Evolutionary conservation across 345 rosid genomes (phyloP).

Genomic region (Crucihimalaya himalaica): DNA sequence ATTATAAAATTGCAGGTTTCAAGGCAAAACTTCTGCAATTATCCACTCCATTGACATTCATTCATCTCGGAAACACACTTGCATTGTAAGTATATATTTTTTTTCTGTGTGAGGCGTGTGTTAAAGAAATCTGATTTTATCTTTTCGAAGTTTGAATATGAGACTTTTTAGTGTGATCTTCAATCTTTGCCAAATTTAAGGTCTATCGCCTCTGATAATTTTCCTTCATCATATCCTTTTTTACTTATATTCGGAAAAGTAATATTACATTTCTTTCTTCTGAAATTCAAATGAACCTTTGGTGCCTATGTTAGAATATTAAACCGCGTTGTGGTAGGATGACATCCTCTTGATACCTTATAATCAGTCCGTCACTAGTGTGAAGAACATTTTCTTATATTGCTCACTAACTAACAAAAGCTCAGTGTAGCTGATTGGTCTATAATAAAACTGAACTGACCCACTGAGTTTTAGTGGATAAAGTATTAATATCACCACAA

Average conservation of each 20-base stretch:
- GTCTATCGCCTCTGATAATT: background rate
- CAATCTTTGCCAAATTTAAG: constrained; percentile 3
- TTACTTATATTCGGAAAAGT: background rate
- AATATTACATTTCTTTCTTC: background rate
- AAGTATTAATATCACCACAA: background rate
- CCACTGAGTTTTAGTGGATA: background rate
- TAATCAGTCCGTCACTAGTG: background rate
- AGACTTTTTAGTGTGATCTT: background rate
- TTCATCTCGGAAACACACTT: constrained; percentile 86
- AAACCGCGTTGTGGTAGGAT: background rate
- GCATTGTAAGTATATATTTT: constrained; percentile 56
- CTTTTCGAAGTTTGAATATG: background rate
- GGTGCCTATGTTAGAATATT: background rate
- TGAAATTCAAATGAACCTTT: background rate
- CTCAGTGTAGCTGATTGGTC: background rate
- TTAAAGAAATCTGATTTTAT: background rate
- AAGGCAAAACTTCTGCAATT: constrained; percentile 66
- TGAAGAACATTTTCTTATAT: background rate
- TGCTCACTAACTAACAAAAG: background rate
- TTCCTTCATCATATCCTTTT: background rate
- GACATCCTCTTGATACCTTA: background rate
- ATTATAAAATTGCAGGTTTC: constrained; percentile 54
- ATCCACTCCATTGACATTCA: constrained; percentile 89
- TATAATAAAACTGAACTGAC: background rate
- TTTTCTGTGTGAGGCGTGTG: background rate